Percentiles rank a stretch among this genome's conserved stretches.
Evolutionary conservation across 2,329 filamentous ascomycete species (phyloP).

Genomic region (Botrytis galanthina): DNA sequence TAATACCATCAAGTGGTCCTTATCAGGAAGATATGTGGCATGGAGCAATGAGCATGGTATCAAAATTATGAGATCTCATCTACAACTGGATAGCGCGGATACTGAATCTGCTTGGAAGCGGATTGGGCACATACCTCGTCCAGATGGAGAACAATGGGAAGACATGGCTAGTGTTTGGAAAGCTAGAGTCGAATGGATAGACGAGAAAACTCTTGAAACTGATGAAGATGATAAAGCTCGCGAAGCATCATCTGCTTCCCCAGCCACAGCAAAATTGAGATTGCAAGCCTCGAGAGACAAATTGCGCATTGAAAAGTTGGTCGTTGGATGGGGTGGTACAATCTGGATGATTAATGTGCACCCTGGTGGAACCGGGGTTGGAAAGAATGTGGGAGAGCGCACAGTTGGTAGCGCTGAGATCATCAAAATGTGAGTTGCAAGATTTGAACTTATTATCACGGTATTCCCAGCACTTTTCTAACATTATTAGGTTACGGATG

Average conservation of each 20-base stretch:
- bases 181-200: constrained; percentile 87
- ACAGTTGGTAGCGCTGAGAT: constrained; percentile 82
- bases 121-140: constrained; percentile 87
- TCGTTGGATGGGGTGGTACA: constrained; percentile 94
- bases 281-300: constrained; percentile 49
- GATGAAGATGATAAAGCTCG: constrained; percentile 56
- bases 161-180: constrained; percentile 98
- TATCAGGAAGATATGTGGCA: constrained; percentile 85
- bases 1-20: constrained; percentile 89
- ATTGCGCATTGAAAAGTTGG: constrained; percentile 67
- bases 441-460: background rate
- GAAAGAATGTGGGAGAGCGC: constrained; percentile 66
- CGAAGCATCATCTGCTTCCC: constrained; percentile 40
- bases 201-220: constrained; percentile 73
- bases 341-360: constrained; percentile 95
- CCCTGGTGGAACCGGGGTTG: constrained; percentile 65
- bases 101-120: constrained; percentile 88
- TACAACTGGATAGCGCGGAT: constrained; percentile 74
- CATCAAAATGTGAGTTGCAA: constrained; percentile 73
- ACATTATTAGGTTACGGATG: constrained; percentile 69
- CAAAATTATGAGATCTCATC: constrained; percentile 91
- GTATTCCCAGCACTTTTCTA: constrained; percentile 27
- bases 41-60: constrained; percentile 98
- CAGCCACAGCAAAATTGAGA: constrained; percentile 48
- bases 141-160: constrained; percentile 84